phyloP scores from a whole-genome alignment of 176 grass and related monocot species.

The Oryza australiensis region DNA sequence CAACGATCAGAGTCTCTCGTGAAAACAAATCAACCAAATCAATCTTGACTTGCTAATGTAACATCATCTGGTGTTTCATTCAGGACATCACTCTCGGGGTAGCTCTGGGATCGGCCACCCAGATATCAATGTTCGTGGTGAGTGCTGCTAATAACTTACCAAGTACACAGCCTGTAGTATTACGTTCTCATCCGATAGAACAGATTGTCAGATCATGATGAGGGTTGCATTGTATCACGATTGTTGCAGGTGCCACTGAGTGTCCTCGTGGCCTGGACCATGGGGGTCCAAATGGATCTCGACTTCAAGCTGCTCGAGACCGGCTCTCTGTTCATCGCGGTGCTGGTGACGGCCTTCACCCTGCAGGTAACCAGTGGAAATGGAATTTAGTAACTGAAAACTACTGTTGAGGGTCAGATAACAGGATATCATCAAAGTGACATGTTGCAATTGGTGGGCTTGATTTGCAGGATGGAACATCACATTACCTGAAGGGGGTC shows the following conservation, averaged over 20 bases:
- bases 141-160: conserved; percentile 24
- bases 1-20: background rate
- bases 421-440: background rate
- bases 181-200: background rate
- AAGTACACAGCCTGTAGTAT: background rate
- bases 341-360: conserved; percentile 69
- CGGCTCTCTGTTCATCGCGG: conserved; percentile 62
- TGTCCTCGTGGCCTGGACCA: conserved; percentile 84
- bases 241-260: conserved; percentile 61
- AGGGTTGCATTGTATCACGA: conserved; percentile 13
- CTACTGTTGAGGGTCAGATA: background rate
- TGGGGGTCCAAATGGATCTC: conserved; percentile 86
- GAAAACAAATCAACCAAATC: background rate
- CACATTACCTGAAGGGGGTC: conserved; percentile 89
- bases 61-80: background rate
- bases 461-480: conserved; percentile 66
- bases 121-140: conserved; percentile 94
- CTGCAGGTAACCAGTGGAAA: conserved; percentile 42
- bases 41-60: background rate
- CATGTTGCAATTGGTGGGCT: background rate
- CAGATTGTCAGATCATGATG: conserved; percentile 1
- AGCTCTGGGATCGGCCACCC: conserved; percentile 75
- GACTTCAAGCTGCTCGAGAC: conserved; percentile 88
- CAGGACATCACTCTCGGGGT: conserved; percentile 89
- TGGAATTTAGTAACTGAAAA: background rate